Evolutionary conservation across 2,329 filamentous ascomycete species (phyloP).

Genomic region (Aspergillus viridinutans): DNA sequence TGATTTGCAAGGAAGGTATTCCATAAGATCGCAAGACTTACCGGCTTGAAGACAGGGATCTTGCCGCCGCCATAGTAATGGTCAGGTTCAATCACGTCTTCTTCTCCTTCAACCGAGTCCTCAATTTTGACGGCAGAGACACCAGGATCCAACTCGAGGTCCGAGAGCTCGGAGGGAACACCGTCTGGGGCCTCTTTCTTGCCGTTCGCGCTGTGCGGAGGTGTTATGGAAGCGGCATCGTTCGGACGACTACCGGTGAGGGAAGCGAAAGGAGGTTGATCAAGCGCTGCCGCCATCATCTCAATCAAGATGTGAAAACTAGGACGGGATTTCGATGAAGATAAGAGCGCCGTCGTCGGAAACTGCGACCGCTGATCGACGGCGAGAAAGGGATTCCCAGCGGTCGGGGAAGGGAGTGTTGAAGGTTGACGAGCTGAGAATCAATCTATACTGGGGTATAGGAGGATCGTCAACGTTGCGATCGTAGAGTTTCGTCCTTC

Average conservation of each 20-base stretch:
- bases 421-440: constrained; percentile 3
- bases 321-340: constrained; percentile 8
- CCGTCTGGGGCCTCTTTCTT: constrained; percentile 42
- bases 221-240: constrained; percentile 38
- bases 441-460: constrained; percentile 1
- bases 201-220: constrained; percentile 41
- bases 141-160: constrained; percentile 38
- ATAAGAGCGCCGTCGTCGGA: constrained; percentile 35
- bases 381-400: constrained; percentile 37
- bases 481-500: background rate
- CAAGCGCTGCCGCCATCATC: constrained; percentile 33
- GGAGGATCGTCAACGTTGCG: constrained; percentile 4
- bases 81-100: constrained; percentile 75
- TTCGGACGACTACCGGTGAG: constrained; percentile 21
- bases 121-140: constrained; percentile 21
- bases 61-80: constrained; percentile 79
- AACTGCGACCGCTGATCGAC: constrained; percentile 43
- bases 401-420: constrained; percentile 33
- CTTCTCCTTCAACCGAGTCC: constrained; percentile 54
- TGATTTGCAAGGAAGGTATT: background rate
- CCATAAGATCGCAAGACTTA: constrained; percentile 40
- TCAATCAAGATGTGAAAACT: constrained; percentile 10
- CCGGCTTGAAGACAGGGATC: constrained; percentile 89
- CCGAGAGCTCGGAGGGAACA: constrained; percentile 38
- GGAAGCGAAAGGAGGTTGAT: constrained; percentile 26